Evolutionary conservation across 2,329 filamentous ascomycete species (phyloP).

Genomic region (Fusarium avenaceum): DNA sequence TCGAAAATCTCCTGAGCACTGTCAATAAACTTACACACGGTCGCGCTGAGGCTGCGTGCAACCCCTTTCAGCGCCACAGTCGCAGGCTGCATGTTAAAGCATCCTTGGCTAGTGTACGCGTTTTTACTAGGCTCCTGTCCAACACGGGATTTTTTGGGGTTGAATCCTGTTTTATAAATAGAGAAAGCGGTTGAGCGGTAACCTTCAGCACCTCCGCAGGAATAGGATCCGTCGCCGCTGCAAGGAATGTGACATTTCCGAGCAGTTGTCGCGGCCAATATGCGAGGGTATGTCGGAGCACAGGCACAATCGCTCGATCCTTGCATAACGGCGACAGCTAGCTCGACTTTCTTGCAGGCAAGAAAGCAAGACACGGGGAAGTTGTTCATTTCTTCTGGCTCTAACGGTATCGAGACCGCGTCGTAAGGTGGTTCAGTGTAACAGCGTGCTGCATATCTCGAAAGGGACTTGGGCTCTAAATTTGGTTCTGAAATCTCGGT

Average conservation of each 20-base stretch:
- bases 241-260: slow-evolving; percentile 1
- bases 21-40: slow-evolving; percentile 1
- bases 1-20: slow-evolving; percentile 18
- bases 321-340: not conserved
- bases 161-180: not conserved
- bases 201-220: slow-evolving; percentile 1
- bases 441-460: not conserved
- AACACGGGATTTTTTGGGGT: not conserved
- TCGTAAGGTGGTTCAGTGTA: not conserved
- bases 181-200: not conserved
- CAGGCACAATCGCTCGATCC: slow-evolving; percentile 9
- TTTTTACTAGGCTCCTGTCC: no score
- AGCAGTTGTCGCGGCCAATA: fast-evolving
- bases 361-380: not conserved
- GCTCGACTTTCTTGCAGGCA: not conserved
- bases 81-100: not conserved
- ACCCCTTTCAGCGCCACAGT: not conserved
- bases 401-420: not conserved
- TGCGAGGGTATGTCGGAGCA: not conserved
- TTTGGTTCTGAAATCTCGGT: fast-evolving
- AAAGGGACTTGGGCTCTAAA: not conserved
- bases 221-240: fast-evolving
- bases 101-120: slow-evolving; percentile 3
- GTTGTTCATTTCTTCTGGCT: fast-evolving
- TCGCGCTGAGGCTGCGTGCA: not conserved